Evolutionary conservation across 768 basidiomycete species (phyloP).

Genomic region (Strobilomyces dryophilus): DNA sequence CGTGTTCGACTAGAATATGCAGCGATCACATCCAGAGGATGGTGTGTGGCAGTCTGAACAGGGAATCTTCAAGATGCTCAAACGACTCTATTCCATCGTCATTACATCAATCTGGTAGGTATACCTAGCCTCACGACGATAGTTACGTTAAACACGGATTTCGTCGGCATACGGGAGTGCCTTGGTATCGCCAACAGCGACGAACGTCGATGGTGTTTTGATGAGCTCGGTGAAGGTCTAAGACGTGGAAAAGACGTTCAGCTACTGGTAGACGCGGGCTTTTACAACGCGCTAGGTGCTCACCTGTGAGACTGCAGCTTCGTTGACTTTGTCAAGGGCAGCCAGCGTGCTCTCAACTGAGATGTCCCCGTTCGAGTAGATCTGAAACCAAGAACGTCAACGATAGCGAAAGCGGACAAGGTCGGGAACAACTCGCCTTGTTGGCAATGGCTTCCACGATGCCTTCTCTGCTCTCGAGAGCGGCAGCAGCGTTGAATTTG

Average conservation of each 20-base stretch:
- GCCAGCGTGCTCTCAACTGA: conserved; percentile 62
- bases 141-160: conserved; percentile 57
- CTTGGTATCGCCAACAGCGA: conserved; percentile 77
- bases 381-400: conserved; percentile 33
- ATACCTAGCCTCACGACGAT: conserved; percentile 4
- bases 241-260: background rate
- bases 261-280: background rate
- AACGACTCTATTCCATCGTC: conserved; percentile 15
- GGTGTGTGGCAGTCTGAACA: too few species aligned
- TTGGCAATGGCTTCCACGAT: conserved; percentile 56
- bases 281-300: background rate
- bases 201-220: conserved; percentile 78
- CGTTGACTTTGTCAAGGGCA: conserved; percentile 66
- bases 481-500: conserved; percentile 74
- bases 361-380: conserved; percentile 53
- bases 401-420: background rate
- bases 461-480: conserved; percentile 67
- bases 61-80: background rate
- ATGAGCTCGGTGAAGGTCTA: conserved; percentile 61
- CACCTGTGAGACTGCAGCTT: conserved; percentile 69
- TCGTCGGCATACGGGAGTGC: conserved; percentile 82
- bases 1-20: too few species aligned
- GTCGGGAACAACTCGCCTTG: conserved; percentile 44
- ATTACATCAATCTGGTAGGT: conserved; percentile 14
- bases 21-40: too few species aligned